Base-by-base conservation (phyloP, 2,329 filamentous ascomycete species). In the Cladophialophora psammophila region DNA sequence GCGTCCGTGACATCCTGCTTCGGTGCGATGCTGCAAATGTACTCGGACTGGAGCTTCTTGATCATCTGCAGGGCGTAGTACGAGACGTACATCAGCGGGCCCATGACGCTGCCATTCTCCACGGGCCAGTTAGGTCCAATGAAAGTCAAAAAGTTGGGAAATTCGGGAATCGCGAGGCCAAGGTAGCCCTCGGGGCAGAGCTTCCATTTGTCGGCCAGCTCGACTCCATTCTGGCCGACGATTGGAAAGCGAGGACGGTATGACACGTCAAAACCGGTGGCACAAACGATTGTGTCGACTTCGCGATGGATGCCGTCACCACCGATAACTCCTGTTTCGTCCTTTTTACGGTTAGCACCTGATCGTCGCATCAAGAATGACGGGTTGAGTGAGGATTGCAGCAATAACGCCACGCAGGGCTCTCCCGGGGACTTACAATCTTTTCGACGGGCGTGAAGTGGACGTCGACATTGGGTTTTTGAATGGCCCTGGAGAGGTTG, bases 391-490 rank as follows among this genome's bases (percentile, higher is more conserved):
- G 45, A 31, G 13, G 18, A 18, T 31, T 12, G 20, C 9, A 4
- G 8, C 8, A 20, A 26, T 26, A 26, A 26, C 26, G 26, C 26
- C 26, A 26, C 3, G 26, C 26, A 26, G 26, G 26, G 26, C 26
- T 26, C 26, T 26, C 3, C 26, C 26, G 26, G 26, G 26, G 5
- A 50, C 45, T 50, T 26, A 50, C 45, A 64, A 83, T 80, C 34
- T 78, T 76, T 13, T 74, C 75, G 2, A 84, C 82, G 1, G 79
- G 76, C 1, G 82, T 81, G 70, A 84, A 85, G 68, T 84, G 81
- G 0, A 85, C 82, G 69, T 84, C 80, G 1, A 85, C 81, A 60
- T 85, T 85, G 7, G 77, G 75, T 62, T 84, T 77, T 66, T 84
- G 81, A 53, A 85, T 81, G 0, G 83, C 83, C 52, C 67, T 69